phyloP scores from a whole-genome alignment of 345 rosid species.

The Balakata baccata region DNA sequence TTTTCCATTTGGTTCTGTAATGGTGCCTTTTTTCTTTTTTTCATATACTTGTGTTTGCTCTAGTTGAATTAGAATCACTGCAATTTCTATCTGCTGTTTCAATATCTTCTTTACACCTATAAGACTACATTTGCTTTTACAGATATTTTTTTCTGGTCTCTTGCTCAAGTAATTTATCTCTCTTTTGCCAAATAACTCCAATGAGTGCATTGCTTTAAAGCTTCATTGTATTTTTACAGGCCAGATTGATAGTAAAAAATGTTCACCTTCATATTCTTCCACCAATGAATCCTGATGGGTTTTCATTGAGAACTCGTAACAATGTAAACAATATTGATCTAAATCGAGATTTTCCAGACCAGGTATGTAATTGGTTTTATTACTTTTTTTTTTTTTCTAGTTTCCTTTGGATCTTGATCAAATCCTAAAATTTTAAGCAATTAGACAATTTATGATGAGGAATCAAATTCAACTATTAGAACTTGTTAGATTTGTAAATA shows the following conservation, averaged over 20 bases:
- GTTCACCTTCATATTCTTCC: slow-evolving; percentile 94
- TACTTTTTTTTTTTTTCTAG: slow-evolving; percentile 4
- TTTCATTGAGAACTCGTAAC: slow-evolving; percentile 58
- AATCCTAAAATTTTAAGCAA: background rate
- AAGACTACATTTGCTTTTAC: background rate
- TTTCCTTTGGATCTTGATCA: background rate
- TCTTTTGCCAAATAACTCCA: background rate
- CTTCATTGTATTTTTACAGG: slow-evolving; percentile 43
- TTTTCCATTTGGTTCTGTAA: background rate
- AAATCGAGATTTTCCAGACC: slow-evolving; percentile 97
- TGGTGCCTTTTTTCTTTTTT: no score
- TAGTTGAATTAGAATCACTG: background rate
- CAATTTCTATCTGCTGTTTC: background rate
- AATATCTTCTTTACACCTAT: background rate
- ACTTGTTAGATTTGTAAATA: background rate
- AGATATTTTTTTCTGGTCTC: background rate
- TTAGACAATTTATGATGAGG: background rate
- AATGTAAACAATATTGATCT: slow-evolving; percentile 87
- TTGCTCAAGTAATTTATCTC: no score
- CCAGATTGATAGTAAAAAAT: slow-evolving; percentile 64
- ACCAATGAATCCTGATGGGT: slow-evolving; percentile 95
- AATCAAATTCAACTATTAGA: background rate
- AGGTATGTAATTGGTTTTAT: slow-evolving; percentile 47
- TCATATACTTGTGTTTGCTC: background rate
- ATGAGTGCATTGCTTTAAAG: background rate